These are phyloP conservation scores for Rhynchospora pubera DNA, from an alignment of 176 grass and related monocot species.

Conservation along the genomic window DNA sequence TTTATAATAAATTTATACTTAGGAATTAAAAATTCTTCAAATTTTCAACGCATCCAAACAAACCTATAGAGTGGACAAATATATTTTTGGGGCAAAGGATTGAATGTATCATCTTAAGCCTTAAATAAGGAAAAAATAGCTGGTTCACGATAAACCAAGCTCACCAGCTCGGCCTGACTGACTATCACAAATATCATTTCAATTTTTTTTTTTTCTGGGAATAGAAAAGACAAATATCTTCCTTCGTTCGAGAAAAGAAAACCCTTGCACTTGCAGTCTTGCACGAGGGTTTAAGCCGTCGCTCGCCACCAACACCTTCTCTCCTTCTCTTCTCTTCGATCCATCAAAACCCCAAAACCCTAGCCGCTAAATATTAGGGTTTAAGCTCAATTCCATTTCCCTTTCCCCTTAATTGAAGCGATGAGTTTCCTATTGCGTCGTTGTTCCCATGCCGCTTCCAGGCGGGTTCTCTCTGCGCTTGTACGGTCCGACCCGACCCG, in stretches of 20 bases:
- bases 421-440: slow-evolving; percentile 71
- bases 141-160: too few species aligned
- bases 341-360: slow-evolving; percentile 16
- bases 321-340: neutral
- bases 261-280: too few species aligned
- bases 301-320: neutral
- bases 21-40: too few species aligned
- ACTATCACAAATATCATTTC: too few species aligned
- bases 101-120: too few species aligned
- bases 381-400: slow-evolving; percentile 8
- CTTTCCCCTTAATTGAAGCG: neutral
- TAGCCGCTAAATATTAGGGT: slow-evolving; percentile 12
- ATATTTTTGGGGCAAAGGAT: too few species aligned
- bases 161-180: too few species aligned
- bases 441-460: slow-evolving; percentile 29
- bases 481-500: slow-evolving; percentile 23
- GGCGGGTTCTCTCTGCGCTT: slow-evolving; percentile 27
- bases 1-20: too few species aligned
- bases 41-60: too few species aligned
- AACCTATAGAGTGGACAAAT: too few species aligned
- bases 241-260: slow-evolving; percentile 1
- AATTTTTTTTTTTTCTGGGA: too few species aligned
- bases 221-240: slow-evolving; percentile 19
- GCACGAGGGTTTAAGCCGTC: slow-evolving; percentile 5
- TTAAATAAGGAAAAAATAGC: too few species aligned